phyloP scores from a whole-genome alignment of 441 rosid genomes.

The Mallotus repandus region DNA sequence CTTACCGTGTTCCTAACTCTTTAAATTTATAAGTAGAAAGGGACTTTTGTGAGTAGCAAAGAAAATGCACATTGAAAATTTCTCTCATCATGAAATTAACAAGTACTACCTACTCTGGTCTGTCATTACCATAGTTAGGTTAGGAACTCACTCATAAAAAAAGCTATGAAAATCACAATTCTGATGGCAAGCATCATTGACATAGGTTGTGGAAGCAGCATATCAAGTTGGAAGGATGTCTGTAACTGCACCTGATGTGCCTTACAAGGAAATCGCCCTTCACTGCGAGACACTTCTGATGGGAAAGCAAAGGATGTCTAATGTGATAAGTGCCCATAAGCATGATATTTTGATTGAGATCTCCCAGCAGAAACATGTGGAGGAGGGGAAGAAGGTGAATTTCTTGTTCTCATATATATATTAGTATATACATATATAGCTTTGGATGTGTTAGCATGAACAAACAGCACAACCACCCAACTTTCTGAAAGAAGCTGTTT shows the following conservation, averaged over 20 bases:
- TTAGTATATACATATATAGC: background rate
- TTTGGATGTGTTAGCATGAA: background rate
- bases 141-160: background rate
- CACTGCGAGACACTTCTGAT: conserved; percentile 64
- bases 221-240: conserved; percentile 62
- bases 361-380: conserved; percentile 20
- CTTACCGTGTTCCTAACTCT: background rate
- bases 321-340: conserved; percentile 45
- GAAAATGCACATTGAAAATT: background rate
- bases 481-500: background rate
- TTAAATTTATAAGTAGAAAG: background rate
- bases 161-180: background rate
- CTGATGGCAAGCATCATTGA: background rate
- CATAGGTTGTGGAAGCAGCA: conserved; percentile 55
- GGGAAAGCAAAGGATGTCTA: conserved; percentile 71
- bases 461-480: background rate
- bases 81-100: background rate
- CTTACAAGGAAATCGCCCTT: conserved; percentile 64
- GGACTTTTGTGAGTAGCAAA: background rate
- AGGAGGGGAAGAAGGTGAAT: conserved; percentile 24
- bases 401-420: conserved; percentile 2
- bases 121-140: background rate
- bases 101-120: background rate
- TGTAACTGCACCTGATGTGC: conserved; percentile 44
- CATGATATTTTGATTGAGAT: conserved; percentile 36